Evolutionary conservation across 2,329 filamentous ascomycete species (phyloP).

Genomic region (Phialocephala subalpina): DNA sequence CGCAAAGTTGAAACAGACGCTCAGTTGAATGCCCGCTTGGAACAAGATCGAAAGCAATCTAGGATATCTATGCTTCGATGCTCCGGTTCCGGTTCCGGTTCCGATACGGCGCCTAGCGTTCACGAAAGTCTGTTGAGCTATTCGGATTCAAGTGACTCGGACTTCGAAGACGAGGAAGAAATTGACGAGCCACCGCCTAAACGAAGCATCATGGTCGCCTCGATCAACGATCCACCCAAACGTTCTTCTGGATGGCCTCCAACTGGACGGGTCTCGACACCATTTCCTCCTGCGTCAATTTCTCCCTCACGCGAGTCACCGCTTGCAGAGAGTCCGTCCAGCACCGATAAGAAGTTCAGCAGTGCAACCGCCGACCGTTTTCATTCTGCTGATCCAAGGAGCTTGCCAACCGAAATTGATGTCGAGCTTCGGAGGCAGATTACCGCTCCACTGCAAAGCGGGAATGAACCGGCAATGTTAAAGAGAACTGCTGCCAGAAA

Average conservation of each 20-base stretch:
- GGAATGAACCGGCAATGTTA: not conserved
- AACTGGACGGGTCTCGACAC: conserved; percentile 27
- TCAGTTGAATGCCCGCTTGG: conserved; percentile 2
- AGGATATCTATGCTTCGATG: conserved; percentile 5
- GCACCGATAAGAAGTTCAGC: conserved; percentile 11
- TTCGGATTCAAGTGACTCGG: conserved; percentile 33
- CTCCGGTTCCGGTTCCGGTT: conserved; percentile 28
- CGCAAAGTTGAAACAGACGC: conserved; percentile 25
- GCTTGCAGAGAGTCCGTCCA: not conserved
- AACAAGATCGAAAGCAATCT: not conserved
- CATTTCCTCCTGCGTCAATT: conserved; percentile 28
- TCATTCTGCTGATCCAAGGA: conserved; percentile 29
- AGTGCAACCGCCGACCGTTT: conserved; percentile 22
- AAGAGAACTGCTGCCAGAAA: not conserved
- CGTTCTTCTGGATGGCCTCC: conserved; percentile 25
- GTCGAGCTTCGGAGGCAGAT: conserved; percentile 7
- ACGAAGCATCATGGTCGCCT: conserved; percentile 11
- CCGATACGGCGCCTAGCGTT: conserved; percentile 32
- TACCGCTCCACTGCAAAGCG: not conserved
- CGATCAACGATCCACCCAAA: conserved; percentile 12
- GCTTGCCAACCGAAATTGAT: conserved; percentile 8
- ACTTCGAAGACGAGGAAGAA: conserved; percentile 28
- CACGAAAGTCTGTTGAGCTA: conserved; percentile 41
- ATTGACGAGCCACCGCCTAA: conserved; percentile 2
- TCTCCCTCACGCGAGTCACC: conserved; percentile 23